Percentiles rank a stretch among this genome's conserved stretches.
Evolutionary conservation across 1,139 yeast genomes (phyloP).

Genomic region (Kurtzmaniella quercitrusa): DNA sequence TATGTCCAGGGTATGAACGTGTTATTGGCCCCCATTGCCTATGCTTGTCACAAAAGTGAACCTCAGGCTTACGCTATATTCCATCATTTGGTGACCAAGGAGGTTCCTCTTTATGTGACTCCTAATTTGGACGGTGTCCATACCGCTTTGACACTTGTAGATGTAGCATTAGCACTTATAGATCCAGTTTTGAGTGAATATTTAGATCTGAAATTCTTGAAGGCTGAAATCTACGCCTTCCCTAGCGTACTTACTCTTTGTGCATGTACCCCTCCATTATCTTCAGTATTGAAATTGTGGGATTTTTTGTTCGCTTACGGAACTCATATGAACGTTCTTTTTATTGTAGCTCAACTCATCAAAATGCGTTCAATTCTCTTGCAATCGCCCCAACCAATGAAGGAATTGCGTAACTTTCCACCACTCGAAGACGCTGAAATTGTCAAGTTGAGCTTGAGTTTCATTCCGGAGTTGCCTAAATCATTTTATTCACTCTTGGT

Average conservation of each 20-base stretch:
- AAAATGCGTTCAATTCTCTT: slow-evolving; percentile 61
- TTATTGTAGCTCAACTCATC: slow-evolving; percentile 80
- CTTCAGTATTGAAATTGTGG: slow-evolving; percentile 77
- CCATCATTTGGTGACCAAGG: slow-evolving; percentile 50
- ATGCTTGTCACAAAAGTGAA: slow-evolving; percentile 66
- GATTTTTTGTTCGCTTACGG: slow-evolving; percentile 91
- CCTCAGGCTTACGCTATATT: slow-evolving; percentile 81
- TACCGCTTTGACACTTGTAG: slow-evolving; percentile 68
- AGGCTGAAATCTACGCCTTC: slow-evolving; percentile 85
- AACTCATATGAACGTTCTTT: slow-evolving; percentile 78
- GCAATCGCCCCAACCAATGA: slow-evolving; percentile 65
- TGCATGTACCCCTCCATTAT: slow-evolving; percentile 85
- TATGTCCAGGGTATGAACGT: slow-evolving; percentile 95
- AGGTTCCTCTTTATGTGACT: slow-evolving; percentile 74
- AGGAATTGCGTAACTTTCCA: slow-evolving; percentile 70
- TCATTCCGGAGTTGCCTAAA: slow-evolving; percentile 72
- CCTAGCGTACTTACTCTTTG: slow-evolving; percentile 84
- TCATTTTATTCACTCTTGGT: slow-evolving; percentile 63
- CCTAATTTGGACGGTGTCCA: slow-evolving; percentile 83
- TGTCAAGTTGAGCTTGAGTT: slow-evolving; percentile 75
- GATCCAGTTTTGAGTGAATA: slow-evolving; percentile 68
- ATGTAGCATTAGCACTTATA: slow-evolving; percentile 62
- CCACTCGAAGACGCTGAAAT: slow-evolving; percentile 68
- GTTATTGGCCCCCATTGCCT: slow-evolving; percentile 78
- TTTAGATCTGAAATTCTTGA: slow-evolving; percentile 59